A percentile compares a stretch with the other conserved stretches of the same genome.
Evolutionary conservation across 306 rosid genomes (phyloP).

Genomic region (Dryas octopetala): DNA sequence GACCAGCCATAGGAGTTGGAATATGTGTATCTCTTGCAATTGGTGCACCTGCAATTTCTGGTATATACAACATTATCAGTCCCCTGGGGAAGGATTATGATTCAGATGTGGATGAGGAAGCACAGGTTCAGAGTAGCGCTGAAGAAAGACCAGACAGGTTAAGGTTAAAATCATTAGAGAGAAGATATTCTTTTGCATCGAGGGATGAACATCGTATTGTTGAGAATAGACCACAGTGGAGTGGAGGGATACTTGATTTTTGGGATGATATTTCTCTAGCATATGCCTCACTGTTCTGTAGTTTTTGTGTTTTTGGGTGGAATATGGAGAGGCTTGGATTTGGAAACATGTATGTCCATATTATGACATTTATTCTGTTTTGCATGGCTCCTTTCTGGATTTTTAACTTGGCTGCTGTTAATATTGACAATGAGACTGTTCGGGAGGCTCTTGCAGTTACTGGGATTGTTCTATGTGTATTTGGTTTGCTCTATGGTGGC

Average conservation of each 20-base stretch:
- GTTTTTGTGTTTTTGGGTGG: conserved; percentile 89
- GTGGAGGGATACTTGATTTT: conserved; percentile 81
- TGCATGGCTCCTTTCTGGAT: conserved; percentile 96
- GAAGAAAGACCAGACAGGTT: conserved; percentile 33
- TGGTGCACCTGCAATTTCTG: conserved; percentile 78
- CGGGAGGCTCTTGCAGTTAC: conserved; percentile 51
- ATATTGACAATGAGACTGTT: conserved; percentile 62
- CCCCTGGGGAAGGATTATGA: conserved; percentile 87
- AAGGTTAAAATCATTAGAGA: conserved; percentile 43
- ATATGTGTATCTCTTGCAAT: conserved; percentile 69
- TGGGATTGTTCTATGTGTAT: conserved; percentile 71
- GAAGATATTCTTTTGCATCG: conserved; percentile 61
- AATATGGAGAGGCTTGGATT: conserved; percentile 95
- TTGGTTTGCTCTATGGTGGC: conserved; percentile 93
- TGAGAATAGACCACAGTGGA: conserved; percentile 64
- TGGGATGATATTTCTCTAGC: conserved; percentile 81
- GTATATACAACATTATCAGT: conserved; percentile 66
- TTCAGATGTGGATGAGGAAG: conserved; percentile 66
- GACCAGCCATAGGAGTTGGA: conserved; percentile 87
- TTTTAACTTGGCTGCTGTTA: conserved; percentile 79
- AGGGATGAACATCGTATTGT: conserved; percentile 40
- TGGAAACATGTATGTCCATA: conserved; percentile 93
- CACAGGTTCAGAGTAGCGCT: conserved; percentile 39
- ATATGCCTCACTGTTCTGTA: conserved; percentile 77
- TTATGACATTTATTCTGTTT: conserved; percentile 74